Evolutionary conservation across 2,329 filamentous ascomycete species (phyloP), one percentile per base, ranked within the genome.

Genomic region (Elsinoe australis): DNA sequence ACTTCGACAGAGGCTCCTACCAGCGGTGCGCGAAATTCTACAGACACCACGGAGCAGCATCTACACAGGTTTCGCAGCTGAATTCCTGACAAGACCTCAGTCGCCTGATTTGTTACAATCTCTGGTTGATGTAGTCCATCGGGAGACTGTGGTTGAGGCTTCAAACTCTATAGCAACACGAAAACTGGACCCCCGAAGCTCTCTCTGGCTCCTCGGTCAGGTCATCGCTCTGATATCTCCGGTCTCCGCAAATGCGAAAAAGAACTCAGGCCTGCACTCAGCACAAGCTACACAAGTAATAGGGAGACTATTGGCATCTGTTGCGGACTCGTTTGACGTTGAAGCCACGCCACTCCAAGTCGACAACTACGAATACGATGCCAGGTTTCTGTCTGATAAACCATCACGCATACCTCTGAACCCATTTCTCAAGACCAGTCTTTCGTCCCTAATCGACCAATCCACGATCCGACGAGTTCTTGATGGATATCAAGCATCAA

Each of bases 401-500:
- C 22, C 55, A 12, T 53, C 52, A 10, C 56, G 56, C 7, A 51
- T 59, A 6, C 59, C 58, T 2, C 49, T 61, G 3, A 71, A 70
- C 44, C 56, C 52, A 6, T 73, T 87, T 58, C 65, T 94, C 9
- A 74, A 75, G 38, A 70, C 74, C 0, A 79, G 87, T 56, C 68
- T 95, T 2, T 65, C 76, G 12, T 84, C 82, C 7, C 68, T 95
- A 5, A 79, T 94, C 24, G 82, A 88, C 53, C 79, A 86, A 61
- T 75, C 81, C 34, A 85, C 83, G 31, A 85, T 95, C 49, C 52
- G 24, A 10, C 47, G 42, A 14, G 51, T 15, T 18, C 38, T 24
- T n/a, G 47, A 33, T 38, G 46, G 10, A 12, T 49, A 17, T 49
- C 47, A 74, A 73, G 18, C 68, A 83, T 68, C 71, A 8, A 67